A percentile compares a stretch with the other conserved stretches of the same genome.
These are phyloP conservation scores for Porphyrellus sp. DNA, from an alignment of 1,284 basidiomycete species.

Conservation along the genomic window DNA sequence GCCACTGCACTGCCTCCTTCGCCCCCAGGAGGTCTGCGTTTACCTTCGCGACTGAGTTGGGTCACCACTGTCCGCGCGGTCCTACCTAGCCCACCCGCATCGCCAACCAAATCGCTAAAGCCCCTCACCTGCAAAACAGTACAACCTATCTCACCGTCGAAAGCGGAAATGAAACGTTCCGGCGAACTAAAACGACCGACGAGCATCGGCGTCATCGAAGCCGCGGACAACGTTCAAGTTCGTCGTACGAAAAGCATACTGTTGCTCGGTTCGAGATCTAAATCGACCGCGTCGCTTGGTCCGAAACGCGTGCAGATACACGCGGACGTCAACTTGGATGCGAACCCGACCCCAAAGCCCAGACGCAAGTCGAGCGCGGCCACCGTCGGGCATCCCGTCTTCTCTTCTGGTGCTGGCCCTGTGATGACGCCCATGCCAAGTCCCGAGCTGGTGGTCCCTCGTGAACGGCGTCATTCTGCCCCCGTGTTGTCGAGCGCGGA, in stretches of 20 bases:
- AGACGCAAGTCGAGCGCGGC: conserved; percentile 32
- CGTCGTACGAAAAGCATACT: conserved; percentile 35
- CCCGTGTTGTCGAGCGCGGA: conserved; percentile 24
- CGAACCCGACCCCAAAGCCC: conserved; percentile 14
- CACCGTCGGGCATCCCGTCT: conserved; percentile 7
- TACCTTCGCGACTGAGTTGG: conserved; percentile 35
- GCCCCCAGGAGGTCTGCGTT: conserved; percentile 29
- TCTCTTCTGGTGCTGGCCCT: background rate
- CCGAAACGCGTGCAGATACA: conserved; percentile 34
- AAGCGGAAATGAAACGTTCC: conserved; percentile 8
- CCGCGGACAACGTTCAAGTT: conserved; percentile 26
- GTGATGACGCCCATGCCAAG: background rate
- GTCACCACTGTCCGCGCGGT: conserved; percentile 27
- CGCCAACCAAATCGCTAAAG: conserved; percentile 22
- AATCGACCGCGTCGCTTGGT: conserved; percentile 26
- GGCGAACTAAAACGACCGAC: conserved; percentile 22
- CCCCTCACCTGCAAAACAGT: conserved; percentile 8
- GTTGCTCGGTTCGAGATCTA: conserved; percentile 31
- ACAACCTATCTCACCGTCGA: conserved; percentile 11
- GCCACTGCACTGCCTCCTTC: conserved; percentile 25
- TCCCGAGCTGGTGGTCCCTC: conserved; percentile 26
- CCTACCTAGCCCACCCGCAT: conserved; percentile 34
- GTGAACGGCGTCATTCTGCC: conserved; percentile 34
- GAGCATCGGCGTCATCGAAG: conserved; percentile 34
- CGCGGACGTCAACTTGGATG: conserved; percentile 19